A percentile compares a stretch with the other conserved stretches of the same genome.
Evolutionary conservation across 192 early-diverging fungal species (phyloP).

Genomic region (Linderina pennispora): DNA sequence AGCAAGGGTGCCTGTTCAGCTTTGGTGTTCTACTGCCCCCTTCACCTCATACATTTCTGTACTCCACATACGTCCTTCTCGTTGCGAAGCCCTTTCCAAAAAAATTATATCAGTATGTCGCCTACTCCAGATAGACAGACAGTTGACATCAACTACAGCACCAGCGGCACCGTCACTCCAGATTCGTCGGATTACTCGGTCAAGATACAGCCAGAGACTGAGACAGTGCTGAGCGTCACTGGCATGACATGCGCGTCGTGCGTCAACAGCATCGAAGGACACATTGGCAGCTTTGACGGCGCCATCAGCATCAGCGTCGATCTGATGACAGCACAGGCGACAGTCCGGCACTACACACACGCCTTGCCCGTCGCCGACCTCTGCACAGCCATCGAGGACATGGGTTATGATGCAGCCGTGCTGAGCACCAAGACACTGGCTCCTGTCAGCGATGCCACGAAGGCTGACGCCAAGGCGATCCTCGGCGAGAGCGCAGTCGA

Average conservation of each 20-base stretch:
- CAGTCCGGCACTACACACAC: slow-evolving; percentile 39
- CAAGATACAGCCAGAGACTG: no score
- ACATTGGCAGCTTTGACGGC: slow-evolving; percentile 31
- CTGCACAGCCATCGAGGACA: slow-evolving; percentile 54
- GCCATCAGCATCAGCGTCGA: slow-evolving; percentile 59
- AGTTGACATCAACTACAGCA: no score
- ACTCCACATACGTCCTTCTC: no score
- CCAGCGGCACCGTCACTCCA: no score
- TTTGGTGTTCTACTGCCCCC: no score
- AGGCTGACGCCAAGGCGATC: slow-evolving; percentile 4
- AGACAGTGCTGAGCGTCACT: slow-evolving; percentile 50
- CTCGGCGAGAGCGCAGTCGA: slow-evolving; percentile 21
- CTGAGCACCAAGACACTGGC: slow-evolving; percentile 20
- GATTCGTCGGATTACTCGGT: no score
- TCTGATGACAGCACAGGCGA: slow-evolving; percentile 55
- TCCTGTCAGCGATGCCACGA: neutral
- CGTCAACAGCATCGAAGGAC: slow-evolving; percentile 59
- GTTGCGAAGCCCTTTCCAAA: no score
- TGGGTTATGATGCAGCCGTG: slow-evolving; percentile 65
- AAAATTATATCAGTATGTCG: no score
- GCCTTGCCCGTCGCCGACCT: slow-evolving; percentile 29
- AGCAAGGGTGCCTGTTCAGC: no score
- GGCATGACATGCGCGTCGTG: slow-evolving; percentile 90
- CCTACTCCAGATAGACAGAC: no score
- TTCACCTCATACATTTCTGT: no score